These are phyloP conservation scores for Exophiala mesophila DNA, from an alignment of 2,329 filamentous ascomycete genomes.

Conservation along the genomic window DNA sequence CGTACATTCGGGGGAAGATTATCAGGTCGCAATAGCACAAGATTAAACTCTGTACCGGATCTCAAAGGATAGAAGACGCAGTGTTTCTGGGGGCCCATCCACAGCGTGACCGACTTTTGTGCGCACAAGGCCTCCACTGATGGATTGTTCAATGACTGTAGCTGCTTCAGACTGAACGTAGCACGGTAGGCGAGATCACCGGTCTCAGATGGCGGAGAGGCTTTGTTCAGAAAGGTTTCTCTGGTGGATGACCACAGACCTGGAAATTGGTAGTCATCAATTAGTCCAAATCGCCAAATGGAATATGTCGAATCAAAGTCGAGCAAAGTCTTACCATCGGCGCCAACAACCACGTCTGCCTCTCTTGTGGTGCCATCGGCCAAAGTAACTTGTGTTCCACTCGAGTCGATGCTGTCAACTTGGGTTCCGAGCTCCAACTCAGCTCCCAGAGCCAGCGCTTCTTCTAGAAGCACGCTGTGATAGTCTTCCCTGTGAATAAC, in stretches of 20 bases:
- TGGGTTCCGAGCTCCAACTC: background rate
- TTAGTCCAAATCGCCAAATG: too few species aligned
- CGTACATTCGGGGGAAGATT: conserved; percentile 53
- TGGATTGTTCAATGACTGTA: conserved; percentile 7
- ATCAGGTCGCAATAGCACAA: conserved; percentile 63
- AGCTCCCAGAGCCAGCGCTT: conserved; percentile 21
- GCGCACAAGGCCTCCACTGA: conserved; percentile 8
- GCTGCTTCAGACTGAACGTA: conserved; percentile 5
- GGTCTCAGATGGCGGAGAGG: conserved; percentile 45
- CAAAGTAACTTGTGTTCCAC: conserved; percentile 9
- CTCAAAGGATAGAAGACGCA: conserved; percentile 60
- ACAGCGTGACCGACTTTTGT: conserved; percentile 31
- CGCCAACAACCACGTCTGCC: conserved; percentile 22
- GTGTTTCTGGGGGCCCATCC: conserved; percentile 59
- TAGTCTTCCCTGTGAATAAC: conserved; percentile 33
- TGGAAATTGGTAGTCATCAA: background rate
- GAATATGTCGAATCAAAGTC: too few species aligned
- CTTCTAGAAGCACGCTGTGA: conserved; percentile 28
- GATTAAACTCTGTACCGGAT: conserved; percentile 56
- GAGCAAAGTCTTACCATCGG: too few species aligned
- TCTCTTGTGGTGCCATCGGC: conserved; percentile 11
- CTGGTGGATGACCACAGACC: conserved; percentile 41
- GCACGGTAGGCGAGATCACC: conserved; percentile 51
- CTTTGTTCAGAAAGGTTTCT: conserved; percentile 39
- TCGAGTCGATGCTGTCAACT: conserved; percentile 4